These are phyloP conservation scores for Cercophora sp. DNA, from an alignment of 495 filamentous ascomycete genomes.

Conservation along the genomic window DNA sequence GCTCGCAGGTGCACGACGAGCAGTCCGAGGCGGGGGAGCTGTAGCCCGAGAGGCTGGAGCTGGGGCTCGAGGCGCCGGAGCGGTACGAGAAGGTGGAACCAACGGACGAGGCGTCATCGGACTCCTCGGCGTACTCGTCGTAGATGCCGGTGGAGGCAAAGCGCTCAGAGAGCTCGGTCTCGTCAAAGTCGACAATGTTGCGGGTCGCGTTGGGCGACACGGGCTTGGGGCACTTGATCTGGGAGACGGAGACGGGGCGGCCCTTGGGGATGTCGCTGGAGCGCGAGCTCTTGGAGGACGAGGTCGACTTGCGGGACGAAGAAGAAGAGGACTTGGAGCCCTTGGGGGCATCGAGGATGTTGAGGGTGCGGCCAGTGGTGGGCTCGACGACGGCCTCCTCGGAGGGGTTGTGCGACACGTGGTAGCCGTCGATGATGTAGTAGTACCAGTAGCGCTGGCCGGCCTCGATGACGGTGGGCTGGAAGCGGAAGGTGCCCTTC, in stretches of 20 bases:
- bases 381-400: slow-evolving; percentile 87
- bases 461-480: slow-evolving; percentile 73
- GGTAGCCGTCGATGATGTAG: slow-evolving; percentile 99
- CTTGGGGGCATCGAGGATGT: slow-evolving; percentile 60
- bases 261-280: slow-evolving; percentile 72
- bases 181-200: slow-evolving; percentile 71
- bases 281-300: slow-evolving; percentile 30
- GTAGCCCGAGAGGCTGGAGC: slow-evolving; percentile 69
- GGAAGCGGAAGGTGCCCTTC: slow-evolving; percentile 95
- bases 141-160: slow-evolving; percentile 69
- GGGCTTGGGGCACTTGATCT: slow-evolving; percentile 89
- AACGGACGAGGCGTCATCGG: slow-evolving; percentile 60
- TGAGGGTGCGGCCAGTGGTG: slow-evolving; percentile 92
- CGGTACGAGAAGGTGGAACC: slow-evolving; percentile 74
- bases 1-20: slow-evolving; percentile 76
- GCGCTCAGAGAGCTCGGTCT: slow-evolving; percentile 65
- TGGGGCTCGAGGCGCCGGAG: slow-evolving; percentile 68
- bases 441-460: slow-evolving; percentile 99
- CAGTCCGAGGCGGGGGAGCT: slow-evolving; percentile 52
- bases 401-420: slow-evolving; percentile 95
- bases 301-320: slow-evolving; percentile 44
- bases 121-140: slow-evolving; percentile 58
- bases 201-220: slow-evolving; percentile 79
- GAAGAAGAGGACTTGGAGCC: slow-evolving; percentile 44
- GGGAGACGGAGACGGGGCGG: slow-evolving; percentile 77